Evolutionary conservation across 2,329 filamentous ascomycete genomes (phyloP), one percentile per base, ranked within the genome.

Genomic region (Penicillium sp.): DNA sequence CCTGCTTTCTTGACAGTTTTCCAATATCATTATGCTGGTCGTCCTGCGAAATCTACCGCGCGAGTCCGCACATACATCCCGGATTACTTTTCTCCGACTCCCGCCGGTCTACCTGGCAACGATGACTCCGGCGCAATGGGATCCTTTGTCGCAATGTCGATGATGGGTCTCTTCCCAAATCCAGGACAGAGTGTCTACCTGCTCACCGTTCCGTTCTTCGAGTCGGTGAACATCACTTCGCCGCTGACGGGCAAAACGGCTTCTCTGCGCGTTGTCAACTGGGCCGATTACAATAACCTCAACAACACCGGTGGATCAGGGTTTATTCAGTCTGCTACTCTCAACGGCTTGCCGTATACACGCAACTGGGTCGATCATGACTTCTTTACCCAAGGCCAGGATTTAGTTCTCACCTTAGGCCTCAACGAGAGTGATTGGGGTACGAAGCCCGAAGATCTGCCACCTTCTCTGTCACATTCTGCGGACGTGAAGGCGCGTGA

Each of bases 101-200:
- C 82, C 0, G 72, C 55, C 1, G 86, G 86, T 0, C 79, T 89
- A 1, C 85, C 86, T 0, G 86, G 86, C 0, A 89, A 89, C 65
- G 86, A 89, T 61, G 86, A 89, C 67, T 82, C 79, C 33, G 86
- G 86, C 4, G 84, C 86, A 1, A 89, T 89, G 85, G 86, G 85
- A 31, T 81, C 80, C 0, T 89, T 88, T 58, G 75, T 84, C 1
- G 83, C 84, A 0, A 82, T 88, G 14, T 75, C 80, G 7, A 88
- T 89, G 85, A 82, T 89, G 77, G 86, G 86, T 0, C 73, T 89
- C 3, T 89, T 87, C 69, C 86, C 87, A 0, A 85, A 87, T 50
- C 79, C 85, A 0, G 86, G 85, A 0, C 86, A 89, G 64, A 76
- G 88, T 57, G 85, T 89, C 1, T 89, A 89, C 62, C 79, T 89